Evolutionary conservation across 345 rosid species (phyloP), one percentile per base, ranked within the genome.

Genomic region (Euphorbia lathyris): DNA sequence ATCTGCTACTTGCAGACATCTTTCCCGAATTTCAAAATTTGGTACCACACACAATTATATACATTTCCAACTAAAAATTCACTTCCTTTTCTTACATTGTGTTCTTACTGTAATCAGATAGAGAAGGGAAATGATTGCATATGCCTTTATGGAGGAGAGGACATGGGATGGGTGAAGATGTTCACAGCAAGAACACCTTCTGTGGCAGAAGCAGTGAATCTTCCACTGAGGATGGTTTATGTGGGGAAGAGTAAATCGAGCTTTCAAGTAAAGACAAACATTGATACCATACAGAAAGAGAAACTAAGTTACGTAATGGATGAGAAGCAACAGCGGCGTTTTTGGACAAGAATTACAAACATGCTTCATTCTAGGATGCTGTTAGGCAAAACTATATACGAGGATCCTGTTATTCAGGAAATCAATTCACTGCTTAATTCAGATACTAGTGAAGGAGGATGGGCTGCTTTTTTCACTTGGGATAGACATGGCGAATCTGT

Each of bases 101-200:
- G 38, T 34, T 34, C 4, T 34, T 34, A 7, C 38, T 34, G 3
- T 34, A 34, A 25, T 36, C 59, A 71, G 75, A 63, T 55, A 51
- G 62, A 63, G 56, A 55, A 25, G 43, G 56, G 50, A 11, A 20
- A 34, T 38, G 47, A 52, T 30, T 27, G 9, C 68, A 43, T 76
- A 20, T 56, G 65, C 65, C 40, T 72, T 0, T 67, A 66, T 16
- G 80, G 76, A 72, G 73, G 66, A 13, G 73, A 72, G 29, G 73
- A 77, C 26, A 17, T 69, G 29, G 72, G 59, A 14, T 69, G 72
- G 72, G 57, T 69, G 38, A 69, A 47, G 40, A 58, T 56, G 72
- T 69, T 69, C 27, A 58, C 65, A 9, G 16, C 43, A 2, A 47
- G 67, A 64, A 51, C 67, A 45, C 53, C 67, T 23, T 43, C 22